Evolutionary conservation across 1,284 basidiomycete species (phyloP), one percentile per base, ranked within the genome.

Genomic region (Moesziomyces sp.): DNA sequence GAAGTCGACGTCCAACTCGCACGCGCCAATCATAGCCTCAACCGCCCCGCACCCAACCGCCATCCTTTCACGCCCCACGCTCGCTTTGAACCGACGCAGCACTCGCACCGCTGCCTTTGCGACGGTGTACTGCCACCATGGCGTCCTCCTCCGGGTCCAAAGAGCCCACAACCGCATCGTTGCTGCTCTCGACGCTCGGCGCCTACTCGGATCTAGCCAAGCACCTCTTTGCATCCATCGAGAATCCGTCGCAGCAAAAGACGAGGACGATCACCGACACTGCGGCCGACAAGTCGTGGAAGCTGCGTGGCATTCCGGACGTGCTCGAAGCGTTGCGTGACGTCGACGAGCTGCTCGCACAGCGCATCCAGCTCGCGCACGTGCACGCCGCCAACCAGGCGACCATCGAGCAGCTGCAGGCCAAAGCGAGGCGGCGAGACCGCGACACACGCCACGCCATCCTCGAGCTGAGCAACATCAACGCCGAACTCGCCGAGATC

Each of bases 351-450:
- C 53, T 63, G 42, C 63, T 78, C 5, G n/a, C 43, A 5, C 46
- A 46, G 14, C 57, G 58, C 28, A 54, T 78, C 30, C 35, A 60
- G 16, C 24, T 56, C n/a, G 71, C 74, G 0, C 67, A 65, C 9
- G 24, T 61, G 52, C 78, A 79, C 46, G 67, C 71, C 5, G 23
- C 46, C 19, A 79, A 78, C 52, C 74, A 79, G 46, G 30, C 58
- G 1, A 24, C 54, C 1, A 63, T 78, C 21, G 60, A 70, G 11
- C 23, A 24, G 10, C 59, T 79, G 1, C 46, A 76, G 30, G 38
- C 38, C 5, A 46, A 54, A 2, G 69, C 74, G 1, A 67, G 67
- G 34, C 46, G n/a, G 44, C 52, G 66, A 19, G 74, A 78, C 45
- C 48, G 59, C 16, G 46, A 52, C 24, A 73, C 71, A n/a, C 50